Evolutionary conservation across 2,329 filamentous ascomycete species (phyloP).

Genomic region (Aspergillus costaricaensis): DNA sequence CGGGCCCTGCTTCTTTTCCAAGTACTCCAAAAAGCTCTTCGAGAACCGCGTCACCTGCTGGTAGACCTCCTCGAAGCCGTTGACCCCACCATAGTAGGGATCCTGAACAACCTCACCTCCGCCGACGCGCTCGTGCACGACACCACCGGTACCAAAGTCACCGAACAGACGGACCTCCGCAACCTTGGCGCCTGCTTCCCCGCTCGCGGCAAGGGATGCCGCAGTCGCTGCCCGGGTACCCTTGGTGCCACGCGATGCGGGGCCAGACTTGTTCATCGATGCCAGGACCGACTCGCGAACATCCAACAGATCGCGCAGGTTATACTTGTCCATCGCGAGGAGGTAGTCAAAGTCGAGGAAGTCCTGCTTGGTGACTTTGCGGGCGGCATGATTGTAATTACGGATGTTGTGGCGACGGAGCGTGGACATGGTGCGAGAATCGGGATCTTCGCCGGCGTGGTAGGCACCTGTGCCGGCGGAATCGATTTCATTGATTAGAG

Average conservation of each 20-base stretch:
- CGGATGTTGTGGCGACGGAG: constrained; percentile 73
- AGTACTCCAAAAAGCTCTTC: constrained; percentile 69
- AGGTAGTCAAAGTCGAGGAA: constrained; percentile 89
- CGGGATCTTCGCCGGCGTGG: constrained; percentile 74
- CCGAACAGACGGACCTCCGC: constrained; percentile 78
- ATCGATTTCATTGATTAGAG: constrained; percentile 70
- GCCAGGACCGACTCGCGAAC: constrained; percentile 55
- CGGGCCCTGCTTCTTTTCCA: constrained; percentile 39
- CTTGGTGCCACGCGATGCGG: constrained; percentile 25
- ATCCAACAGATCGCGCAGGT: constrained; percentile 69
- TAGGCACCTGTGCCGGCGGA: constrained; percentile 90
- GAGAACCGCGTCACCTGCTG: constrained; percentile 79
- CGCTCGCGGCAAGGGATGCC: constrained; percentile 35
- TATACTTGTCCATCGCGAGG: constrained; percentile 88
- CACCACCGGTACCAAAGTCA: constrained; percentile 67
- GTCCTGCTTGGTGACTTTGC: constrained; percentile 71
- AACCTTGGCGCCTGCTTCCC: constrained; percentile 37
- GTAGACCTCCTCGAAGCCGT: constrained; percentile 84
- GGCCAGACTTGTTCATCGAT: constrained; percentile 47
- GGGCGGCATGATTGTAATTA: constrained; percentile 74
- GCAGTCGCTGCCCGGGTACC: constrained; percentile 41
- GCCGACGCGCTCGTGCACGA: constrained; percentile 37
- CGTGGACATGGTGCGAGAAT: constrained; percentile 80
- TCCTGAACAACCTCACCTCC: constrained; percentile 73
- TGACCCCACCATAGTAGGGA: constrained; percentile 85